These are phyloP conservation scores for Lepidium didymum DNA, from an alignment of 345 rosid species.

Conservation along the genomic window DNA sequence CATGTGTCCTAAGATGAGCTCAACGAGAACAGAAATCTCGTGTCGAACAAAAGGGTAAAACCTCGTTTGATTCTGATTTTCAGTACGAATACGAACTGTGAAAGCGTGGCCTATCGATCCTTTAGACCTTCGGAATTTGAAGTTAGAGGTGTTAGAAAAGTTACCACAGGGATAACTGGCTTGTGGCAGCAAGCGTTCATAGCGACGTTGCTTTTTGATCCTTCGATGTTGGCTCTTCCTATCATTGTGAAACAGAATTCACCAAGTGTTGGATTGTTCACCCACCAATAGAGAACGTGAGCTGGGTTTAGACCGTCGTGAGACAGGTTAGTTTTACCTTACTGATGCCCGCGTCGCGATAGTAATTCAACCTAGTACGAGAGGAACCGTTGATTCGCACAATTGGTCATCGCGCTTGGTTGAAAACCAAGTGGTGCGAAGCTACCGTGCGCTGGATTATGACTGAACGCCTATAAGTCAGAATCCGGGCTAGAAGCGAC, in stretches of 20 bases:
- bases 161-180: slow-evolving; percentile 22
- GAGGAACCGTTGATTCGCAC: slow-evolving; percentile 22
- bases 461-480: slow-evolving; percentile 25
- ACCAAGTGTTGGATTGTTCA: too few relatives aligned
- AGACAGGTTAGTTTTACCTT: background rate
- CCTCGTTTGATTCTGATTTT: too few relatives aligned
- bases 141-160: background rate
- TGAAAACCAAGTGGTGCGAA: slow-evolving; percentile 19
- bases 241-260: too few relatives aligned
- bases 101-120: too few relatives aligned
- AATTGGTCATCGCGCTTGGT: slow-evolving; percentile 23
- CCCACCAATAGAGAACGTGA: slow-evolving; percentile 9
- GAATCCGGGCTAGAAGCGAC: slow-evolving; percentile 22
- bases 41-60: too few relatives aligned
- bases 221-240: background rate
- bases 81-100: too few relatives aligned
- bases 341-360: slow-evolving; percentile 11
- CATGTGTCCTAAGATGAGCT: too few relatives aligned
- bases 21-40: too few relatives aligned
- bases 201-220: background rate
- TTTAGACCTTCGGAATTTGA: too few relatives aligned
- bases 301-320: background rate
- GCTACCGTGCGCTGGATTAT: slow-evolving; percentile 25
- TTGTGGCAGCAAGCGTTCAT: slow-evolving; percentile 19
- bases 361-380: slow-evolving; percentile 27